Percentiles rank a stretch among this genome's conserved stretches.
These are phyloP conservation scores for Exophiala dermatitidis DNA, from an alignment of 2,329 filamentous ascomycete species.

Conservation along the genomic window DNA sequence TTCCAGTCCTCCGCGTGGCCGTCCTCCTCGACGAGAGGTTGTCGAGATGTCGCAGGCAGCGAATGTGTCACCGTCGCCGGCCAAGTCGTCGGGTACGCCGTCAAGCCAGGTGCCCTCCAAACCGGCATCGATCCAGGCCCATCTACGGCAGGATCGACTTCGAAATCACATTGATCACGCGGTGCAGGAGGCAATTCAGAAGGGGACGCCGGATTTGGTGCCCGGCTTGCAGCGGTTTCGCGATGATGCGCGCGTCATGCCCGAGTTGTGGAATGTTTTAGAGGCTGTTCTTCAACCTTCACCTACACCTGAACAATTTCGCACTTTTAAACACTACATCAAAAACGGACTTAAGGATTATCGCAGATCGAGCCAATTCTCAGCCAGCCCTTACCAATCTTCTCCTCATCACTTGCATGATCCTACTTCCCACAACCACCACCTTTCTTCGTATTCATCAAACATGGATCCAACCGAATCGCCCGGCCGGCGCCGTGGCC, in stretches of 20 bases:
- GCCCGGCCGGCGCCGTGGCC: constrained; percentile 1
- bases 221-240: constrained; percentile 21
- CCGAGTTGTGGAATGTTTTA: constrained; percentile 23
- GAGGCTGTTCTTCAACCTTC: constrained; percentile 24
- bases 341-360: constrained; percentile 25
- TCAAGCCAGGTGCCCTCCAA: constrained; percentile 14
- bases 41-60: constrained; percentile 19
- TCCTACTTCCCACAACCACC: constrained; percentile 7
- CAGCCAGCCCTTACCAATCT: constrained; percentile 15
- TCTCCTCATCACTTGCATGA: constrained; percentile 11
- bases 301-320: constrained; percentile 23
- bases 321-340: constrained; percentile 27
- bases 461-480: constrained; percentile 2
- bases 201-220: constrained; percentile 20
- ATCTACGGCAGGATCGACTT: constrained; percentile 24
- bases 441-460: neutral
- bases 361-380: constrained; percentile 17
- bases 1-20: constrained; percentile 26
- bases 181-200: constrained; percentile 20
- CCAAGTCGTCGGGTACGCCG: constrained; percentile 14
- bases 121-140: constrained; percentile 25
- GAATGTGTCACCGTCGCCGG: constrained; percentile 16
- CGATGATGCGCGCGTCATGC: constrained; percentile 19
- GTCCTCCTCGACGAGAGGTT: constrained; percentile 22
- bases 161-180: constrained; percentile 21